Conservation (phyloP, 2,329 filamentous ascomycete genomes). For the Ceratocystis albifundus region DNA sequence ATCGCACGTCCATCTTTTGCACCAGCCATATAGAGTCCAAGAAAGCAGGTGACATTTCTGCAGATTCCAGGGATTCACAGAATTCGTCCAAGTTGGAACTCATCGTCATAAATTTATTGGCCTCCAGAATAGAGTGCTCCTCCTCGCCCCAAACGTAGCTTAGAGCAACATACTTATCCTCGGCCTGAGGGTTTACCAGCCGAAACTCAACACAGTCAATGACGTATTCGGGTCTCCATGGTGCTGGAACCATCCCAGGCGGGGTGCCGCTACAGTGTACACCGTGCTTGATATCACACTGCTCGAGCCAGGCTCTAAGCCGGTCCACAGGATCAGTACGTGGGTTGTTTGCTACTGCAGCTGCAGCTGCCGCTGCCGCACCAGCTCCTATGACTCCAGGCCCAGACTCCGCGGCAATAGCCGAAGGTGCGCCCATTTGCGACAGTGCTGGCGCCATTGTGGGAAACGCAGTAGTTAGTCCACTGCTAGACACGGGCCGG, state of each 20-base stretch:
- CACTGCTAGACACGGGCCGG: slow-evolving; percentile 17
- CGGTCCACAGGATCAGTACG: slow-evolving; percentile 32
- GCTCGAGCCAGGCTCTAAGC: slow-evolving; percentile 36
- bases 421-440: slow-evolving; percentile 29
- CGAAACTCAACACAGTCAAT: slow-evolving; percentile 34
- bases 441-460: slow-evolving; percentile 26
- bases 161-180: slow-evolving; percentile 36
- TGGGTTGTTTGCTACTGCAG: slow-evolving; percentile 26
- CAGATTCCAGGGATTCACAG: slow-evolving; percentile 31
- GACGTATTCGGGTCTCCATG: slow-evolving; percentile 34
- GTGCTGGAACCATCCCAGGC: slow-evolving; percentile 25
- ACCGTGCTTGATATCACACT: slow-evolving; percentile 34
- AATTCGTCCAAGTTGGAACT: slow-evolving; percentile 32
- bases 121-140: slow-evolving; percentile 25
- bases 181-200: slow-evolving; percentile 32
- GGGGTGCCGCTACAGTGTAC: slow-evolving; percentile 32
- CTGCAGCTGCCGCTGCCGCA: slow-evolving; percentile 15
- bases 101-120: slow-evolving; percentile 29
- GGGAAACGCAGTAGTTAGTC: neutral
- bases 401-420: slow-evolving; percentile 22
- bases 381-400: slow-evolving; percentile 22
- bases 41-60: slow-evolving; percentile 34
- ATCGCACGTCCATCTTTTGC: slow-evolving; percentile 34
- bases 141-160: slow-evolving; percentile 36
- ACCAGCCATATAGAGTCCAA: slow-evolving; percentile 37